Conservation (phyloP, 2,329 filamentous ascomycete genomes). For the Penicillium sp. region DNA sequence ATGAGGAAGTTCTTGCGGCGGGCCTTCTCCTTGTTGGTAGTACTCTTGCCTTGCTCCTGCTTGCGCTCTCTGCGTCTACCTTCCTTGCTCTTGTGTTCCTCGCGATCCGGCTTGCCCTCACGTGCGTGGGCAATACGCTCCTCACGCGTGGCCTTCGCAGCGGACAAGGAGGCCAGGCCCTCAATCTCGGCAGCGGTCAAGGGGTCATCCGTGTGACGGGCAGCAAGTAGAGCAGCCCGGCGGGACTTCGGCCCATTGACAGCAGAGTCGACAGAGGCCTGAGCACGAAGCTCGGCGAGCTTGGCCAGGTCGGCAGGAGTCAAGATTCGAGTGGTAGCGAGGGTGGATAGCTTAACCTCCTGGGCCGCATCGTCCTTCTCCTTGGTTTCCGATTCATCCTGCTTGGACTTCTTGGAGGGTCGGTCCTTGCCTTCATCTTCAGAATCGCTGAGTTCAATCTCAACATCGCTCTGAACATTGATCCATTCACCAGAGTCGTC, state of each 20-base stretch:
- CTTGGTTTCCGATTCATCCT: conserved; percentile 45
- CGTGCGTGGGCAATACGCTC: conserved; percentile 83
- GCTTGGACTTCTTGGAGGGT: conserved; percentile 68
- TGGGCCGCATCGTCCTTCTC: conserved; percentile 47
- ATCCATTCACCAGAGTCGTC: conserved; percentile 91
- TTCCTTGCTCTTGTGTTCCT: conserved; percentile 84
- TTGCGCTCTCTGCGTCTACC: conserved; percentile 87
- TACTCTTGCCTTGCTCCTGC: conserved; percentile 87
- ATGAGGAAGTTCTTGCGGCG: conserved; percentile 98
- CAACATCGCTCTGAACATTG: conserved; percentile 81
- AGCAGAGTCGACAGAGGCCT: conserved; percentile 71
- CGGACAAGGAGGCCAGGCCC: conserved; percentile 73
- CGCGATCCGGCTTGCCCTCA: conserved; percentile 77
- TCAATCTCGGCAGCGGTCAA: conserved; percentile 92
- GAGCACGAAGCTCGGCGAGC: conserved; percentile 81
- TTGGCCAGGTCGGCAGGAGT: conserved; percentile 97
- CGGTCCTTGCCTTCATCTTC: conserved; percentile 72
- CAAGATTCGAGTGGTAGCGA: conserved; percentile 92
- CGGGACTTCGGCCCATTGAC: conserved; percentile 53
- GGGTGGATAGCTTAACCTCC: conserved; percentile 54
- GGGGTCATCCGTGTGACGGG: conserved; percentile 81
- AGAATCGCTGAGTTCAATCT: conserved; percentile 73
- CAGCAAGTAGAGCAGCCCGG: conserved; percentile 56
- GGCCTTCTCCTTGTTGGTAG: conserved; percentile 96
- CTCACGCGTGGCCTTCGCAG: conserved; percentile 83